Conservation (phyloP, 2,329 filamentous ascomycete species). For the Sclerotinia nivalis region DNA sequence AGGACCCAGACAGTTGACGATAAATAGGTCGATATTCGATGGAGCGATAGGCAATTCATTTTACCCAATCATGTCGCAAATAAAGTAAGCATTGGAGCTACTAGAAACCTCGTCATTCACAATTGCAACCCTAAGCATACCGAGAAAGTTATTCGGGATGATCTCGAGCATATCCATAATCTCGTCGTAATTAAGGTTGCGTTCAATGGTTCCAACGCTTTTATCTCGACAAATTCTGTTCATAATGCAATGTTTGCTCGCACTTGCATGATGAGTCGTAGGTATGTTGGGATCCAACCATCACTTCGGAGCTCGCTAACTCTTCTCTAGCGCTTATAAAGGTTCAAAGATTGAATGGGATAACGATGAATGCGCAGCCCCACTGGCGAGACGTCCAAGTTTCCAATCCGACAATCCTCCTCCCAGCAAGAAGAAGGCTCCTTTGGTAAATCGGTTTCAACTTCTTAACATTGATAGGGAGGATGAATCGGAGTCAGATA, state of each 20-base stretch:
- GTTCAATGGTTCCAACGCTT: constrained; percentile 60
- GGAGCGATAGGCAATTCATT: constrained; percentile 70
- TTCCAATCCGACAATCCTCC: constrained; percentile 35
- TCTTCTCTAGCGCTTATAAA: constrained; percentile 61
- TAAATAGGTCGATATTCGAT: constrained; percentile 63
- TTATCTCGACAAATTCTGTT: constrained; percentile 75
- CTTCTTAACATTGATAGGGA: constrained; percentile 55
- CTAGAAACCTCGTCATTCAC: constrained; percentile 71
- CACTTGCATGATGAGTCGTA: constrained; percentile 70
- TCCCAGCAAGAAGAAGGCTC: constrained; percentile 44
- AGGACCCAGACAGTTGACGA: constrained; percentile 2
- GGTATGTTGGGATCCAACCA: constrained; percentile 24
- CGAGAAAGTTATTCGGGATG: constrained; percentile 64
- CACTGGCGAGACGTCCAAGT: constrained; percentile 35
- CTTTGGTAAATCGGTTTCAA: constrained; percentile 61
- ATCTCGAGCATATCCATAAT: constrained; percentile 82
- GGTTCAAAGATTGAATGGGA: constrained; percentile 69
- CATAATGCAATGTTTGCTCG: constrained; percentile 73
- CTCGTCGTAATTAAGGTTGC: constrained; percentile 67
- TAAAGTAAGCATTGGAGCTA: constrained; percentile 66
- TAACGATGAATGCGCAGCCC: constrained; percentile 66
- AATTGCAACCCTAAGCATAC: constrained; percentile 59
- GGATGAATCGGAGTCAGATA: constrained; percentile 34
- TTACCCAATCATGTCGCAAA: constrained; percentile 62
- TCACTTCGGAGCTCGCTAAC: constrained; percentile 31